Percentiles rank a stretch among this genome's conserved stretches.
Conservation (phyloP, 805 yeast species). For the Wickerhamiella parazyma region DNA sequence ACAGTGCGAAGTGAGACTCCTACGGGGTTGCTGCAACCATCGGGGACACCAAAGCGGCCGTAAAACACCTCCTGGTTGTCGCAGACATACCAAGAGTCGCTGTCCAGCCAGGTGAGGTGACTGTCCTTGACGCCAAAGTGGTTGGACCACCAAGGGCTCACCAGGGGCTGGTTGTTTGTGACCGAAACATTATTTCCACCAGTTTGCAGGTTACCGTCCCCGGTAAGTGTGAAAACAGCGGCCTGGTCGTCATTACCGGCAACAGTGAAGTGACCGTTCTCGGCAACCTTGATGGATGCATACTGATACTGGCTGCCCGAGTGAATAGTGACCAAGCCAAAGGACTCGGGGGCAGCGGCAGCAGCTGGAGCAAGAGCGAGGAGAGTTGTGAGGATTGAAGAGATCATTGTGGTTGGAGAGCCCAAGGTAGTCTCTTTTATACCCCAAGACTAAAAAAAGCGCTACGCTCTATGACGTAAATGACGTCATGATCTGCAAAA, state of each 20-base stretch:
- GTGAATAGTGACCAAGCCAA: slow-evolving; percentile 1
- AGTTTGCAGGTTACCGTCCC: too few relatives aligned
- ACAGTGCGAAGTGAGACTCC: background rate
- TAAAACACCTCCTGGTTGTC: background rate
- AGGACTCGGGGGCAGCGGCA: background rate
- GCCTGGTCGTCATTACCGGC: too few relatives aligned
- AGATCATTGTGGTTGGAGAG: too few relatives aligned
- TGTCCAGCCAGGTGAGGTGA: background rate
- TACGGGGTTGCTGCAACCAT: background rate
- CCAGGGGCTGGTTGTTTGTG: too few relatives aligned
- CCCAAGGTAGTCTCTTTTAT: too few relatives aligned
- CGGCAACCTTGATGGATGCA: background rate
- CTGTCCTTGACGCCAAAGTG: background rate
- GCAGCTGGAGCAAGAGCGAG: too few relatives aligned
- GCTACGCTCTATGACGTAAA: too few relatives aligned
- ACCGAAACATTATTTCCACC: too few relatives aligned
- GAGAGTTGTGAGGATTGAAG: background rate
- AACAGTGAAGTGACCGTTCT: background rate
- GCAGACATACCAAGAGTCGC: background rate
- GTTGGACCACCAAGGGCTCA: too few relatives aligned
- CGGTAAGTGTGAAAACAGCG: too few relatives aligned
- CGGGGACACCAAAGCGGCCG: background rate
- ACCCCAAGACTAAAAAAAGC: too few relatives aligned
- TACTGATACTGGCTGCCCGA: slow-evolving; percentile 2
- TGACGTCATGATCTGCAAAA: too few relatives aligned